A percentile compares a stretch with the other conserved stretches of the same genome.
These are phyloP conservation scores for Eucalyptus urophylla DNA, from an alignment of 345 rosid species.

Conservation along the genomic window DNA sequence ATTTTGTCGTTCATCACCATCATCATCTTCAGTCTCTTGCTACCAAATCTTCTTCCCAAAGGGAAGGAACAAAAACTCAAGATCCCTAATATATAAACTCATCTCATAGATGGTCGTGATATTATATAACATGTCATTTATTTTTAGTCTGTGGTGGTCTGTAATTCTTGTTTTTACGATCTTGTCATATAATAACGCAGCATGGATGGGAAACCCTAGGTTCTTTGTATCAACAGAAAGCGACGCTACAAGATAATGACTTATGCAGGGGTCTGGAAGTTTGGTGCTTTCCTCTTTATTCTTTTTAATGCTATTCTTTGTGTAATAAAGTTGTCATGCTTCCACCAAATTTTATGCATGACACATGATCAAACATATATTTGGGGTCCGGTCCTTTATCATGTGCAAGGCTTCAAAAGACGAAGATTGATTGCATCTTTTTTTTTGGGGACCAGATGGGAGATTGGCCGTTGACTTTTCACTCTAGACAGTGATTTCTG, in stretches of 20 bases:
- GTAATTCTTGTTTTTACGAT: background rate
- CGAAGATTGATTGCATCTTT: background rate
- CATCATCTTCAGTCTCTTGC: background rate
- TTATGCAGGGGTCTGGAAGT: background rate
- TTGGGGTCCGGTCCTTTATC: background rate
- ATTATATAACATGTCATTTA: background rate
- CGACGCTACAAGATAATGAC: background rate
- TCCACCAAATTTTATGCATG: background rate
- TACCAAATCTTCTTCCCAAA: slow-evolving; percentile 18
- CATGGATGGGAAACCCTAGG: background rate
- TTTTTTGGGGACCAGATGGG: background rate
- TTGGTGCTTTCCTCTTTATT: background rate
- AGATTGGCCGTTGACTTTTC: background rate
- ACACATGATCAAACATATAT: background rate
- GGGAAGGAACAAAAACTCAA: slow-evolving; percentile 18
- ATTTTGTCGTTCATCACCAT: background rate
- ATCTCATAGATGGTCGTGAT: background rate
- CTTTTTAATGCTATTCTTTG: background rate
- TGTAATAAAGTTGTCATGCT: background rate
- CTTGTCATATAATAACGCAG: background rate
- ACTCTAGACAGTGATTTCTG: background rate
- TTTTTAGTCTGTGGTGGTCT: background rate
- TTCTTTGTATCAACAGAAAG: background rate
- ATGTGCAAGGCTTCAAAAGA: background rate
- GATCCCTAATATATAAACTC: background rate